These are phyloP conservation scores for Cyberlindnera misumaiensis DNA, from an alignment of 805 yeast genomes.

Conservation along the genomic window DNA sequence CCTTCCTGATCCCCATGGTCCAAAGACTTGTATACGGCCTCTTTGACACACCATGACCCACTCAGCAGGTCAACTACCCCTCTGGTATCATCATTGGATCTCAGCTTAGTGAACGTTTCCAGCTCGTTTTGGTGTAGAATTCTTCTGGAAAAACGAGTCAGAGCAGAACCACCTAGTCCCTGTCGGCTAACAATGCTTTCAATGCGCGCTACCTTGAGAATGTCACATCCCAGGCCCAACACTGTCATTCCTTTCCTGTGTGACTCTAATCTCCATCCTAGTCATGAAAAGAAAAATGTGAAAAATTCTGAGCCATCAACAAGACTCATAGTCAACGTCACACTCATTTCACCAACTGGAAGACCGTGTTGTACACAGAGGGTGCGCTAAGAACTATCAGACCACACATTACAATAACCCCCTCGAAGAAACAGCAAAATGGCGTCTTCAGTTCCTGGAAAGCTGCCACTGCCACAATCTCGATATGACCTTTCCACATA, in stretches of 20 bases:
- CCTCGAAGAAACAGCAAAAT: slow-evolving; percentile 28
- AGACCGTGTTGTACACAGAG: neutral
- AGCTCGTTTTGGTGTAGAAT: slow-evolving; percentile 45
- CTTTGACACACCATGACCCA: slow-evolving; percentile 68
- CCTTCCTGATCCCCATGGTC: slow-evolving; percentile 38
- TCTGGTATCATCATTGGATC: slow-evolving; percentile 15
- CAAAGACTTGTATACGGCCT: slow-evolving; percentile 62
- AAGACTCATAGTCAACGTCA: too few relatives aligned
- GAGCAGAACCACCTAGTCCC: slow-evolving; percentile 22
- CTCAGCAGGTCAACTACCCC: slow-evolving; percentile 36
- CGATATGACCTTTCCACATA: slow-evolving; percentile 75
- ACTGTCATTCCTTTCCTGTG: too few relatives aligned
- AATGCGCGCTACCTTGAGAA: slow-evolving; percentile 43
- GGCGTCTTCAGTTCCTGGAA: slow-evolving; percentile 89
- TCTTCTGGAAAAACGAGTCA: slow-evolving; percentile 35
- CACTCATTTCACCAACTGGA: too few relatives aligned
- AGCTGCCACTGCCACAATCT: slow-evolving; percentile 72
- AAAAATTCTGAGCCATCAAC: too few relatives aligned
- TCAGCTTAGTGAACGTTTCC: slow-evolving; percentile 27
- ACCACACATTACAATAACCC: neutral
- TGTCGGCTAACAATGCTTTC: slow-evolving; percentile 31
- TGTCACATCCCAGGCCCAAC: slow-evolving; percentile 31
- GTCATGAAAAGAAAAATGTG: too few relatives aligned
- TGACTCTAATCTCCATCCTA: too few relatives aligned
- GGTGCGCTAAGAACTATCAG: neutral